These are phyloP conservation scores for Kwoniella bestiolae DNA, from an alignment of 768 basidiomycete species.

Conservation along the genomic window DNA sequence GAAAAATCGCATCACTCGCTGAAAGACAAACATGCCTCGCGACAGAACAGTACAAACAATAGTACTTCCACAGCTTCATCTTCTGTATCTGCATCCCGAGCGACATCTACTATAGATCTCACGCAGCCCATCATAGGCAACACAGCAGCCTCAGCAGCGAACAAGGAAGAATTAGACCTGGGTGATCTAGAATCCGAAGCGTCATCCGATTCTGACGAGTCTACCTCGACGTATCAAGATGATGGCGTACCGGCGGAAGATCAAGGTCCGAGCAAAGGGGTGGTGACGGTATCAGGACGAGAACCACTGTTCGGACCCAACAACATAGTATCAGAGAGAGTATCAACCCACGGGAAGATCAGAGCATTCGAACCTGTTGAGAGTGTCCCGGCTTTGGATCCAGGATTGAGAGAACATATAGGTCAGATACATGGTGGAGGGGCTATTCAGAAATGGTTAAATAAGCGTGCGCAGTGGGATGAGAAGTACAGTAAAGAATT, in stretches of 20 bases:
- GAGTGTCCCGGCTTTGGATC: conserved; percentile 42
- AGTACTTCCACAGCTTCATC: conserved; percentile 9
- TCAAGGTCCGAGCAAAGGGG: conserved; percentile 14
- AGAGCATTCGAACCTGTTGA: conserved; percentile 48
- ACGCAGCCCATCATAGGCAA: conserved; percentile 45
- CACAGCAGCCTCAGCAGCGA: conserved; percentile 36
- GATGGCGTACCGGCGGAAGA: conserved; percentile 5
- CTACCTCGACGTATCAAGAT: conserved; percentile 7
- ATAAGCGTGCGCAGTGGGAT: conserved; percentile 54
- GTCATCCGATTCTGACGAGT: conserved; percentile 31
- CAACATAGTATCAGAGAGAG: conserved; percentile 49
- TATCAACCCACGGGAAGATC: conserved; percentile 49
- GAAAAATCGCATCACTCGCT: conserved; percentile 11
- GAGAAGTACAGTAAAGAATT: conserved; percentile 48
- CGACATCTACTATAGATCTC: conserved; percentile 37
- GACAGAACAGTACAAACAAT: conserved; percentile 4
- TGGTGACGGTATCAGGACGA: conserved; percentile 37
- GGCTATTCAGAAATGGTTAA: conserved; percentile 57
- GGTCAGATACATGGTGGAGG: conserved; percentile 52
- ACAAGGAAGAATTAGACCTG: conserved; percentile 34
- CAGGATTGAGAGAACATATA: conserved; percentile 42
- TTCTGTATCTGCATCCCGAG: conserved; percentile 8
- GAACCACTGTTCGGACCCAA: conserved; percentile 33
- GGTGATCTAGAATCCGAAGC: conserved; percentile 48
- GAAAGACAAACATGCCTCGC: conserved; percentile 1